Evolutionary conservation across 768 basidiomycete species (phyloP), one percentile per base, ranked within the genome.

Genomic region (Mrakia hoshinonis): DNA sequence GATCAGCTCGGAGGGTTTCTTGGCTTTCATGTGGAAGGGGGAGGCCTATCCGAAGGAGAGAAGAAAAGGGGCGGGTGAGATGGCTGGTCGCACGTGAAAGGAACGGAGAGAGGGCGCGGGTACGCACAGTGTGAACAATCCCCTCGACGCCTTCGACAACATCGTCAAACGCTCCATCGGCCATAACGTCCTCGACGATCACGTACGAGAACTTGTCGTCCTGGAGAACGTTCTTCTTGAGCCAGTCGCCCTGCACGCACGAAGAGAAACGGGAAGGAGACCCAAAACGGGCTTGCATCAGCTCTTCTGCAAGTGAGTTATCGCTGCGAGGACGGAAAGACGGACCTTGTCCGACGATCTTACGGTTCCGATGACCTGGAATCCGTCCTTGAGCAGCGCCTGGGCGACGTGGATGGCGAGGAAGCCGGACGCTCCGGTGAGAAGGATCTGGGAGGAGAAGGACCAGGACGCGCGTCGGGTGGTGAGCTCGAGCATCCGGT

Each of bases 111-210:
- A 29, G 31, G 31, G 15, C 11, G 34, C 29, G 20, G 20, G 26
- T 29, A 10, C 26, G 29, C 29, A 66, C 65, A 9, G 70, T 69
- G 22, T 69, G 68, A 20, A 54, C 83, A 62, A 92, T 84, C 0
- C 83, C 90, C 72, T 89, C 86, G 10, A 91, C 85, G 0, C 84
- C 89, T 77, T 86, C 84, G 70, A 91, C 87, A 0, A 86, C 89
- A 65, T 89, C 86, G 76, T 92, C 89, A 73, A 91, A 93, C 0
- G 87, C 88, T 4, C 84, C 85, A 12, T 76, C 74, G 77, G 77
- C 20, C 24, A 24, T 31, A 9, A 60, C 49, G 29, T 67, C 20
- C 20, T 36, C n/a, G 9, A 39, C 36, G 39, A 51, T 52, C 10
- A 52, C 51, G 7, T 29, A 39, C n/a, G n/a, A n/a, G n/a, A n/a